phyloP scores from a whole-genome alignment of 1,284 basidiomycete genomes.

The Cryptococcus floricola region DNA sequence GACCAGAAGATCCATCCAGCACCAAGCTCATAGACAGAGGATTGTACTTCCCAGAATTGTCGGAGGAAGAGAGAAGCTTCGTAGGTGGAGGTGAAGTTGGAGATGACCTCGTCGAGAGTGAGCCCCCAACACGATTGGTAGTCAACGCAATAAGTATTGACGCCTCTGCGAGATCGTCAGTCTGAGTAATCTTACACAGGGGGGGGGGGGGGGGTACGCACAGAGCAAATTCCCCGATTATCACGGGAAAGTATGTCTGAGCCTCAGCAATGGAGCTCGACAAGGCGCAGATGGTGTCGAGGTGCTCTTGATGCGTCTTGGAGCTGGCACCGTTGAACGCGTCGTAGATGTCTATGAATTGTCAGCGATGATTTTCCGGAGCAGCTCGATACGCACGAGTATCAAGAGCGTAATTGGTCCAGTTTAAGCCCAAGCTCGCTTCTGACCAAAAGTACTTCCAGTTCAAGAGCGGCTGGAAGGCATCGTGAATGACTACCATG shows the following conservation, averaged over 20 bases:
- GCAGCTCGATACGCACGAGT: conserved; percentile 20
- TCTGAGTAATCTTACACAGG: not conserved
- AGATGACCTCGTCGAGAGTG: conserved; percentile 20
- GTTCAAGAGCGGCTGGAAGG: conserved; percentile 34
- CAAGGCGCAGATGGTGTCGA: conserved; percentile 29
- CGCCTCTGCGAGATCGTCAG: conserved; percentile 11
- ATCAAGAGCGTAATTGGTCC: conserved; percentile 40
- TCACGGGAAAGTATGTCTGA: conserved; percentile 25
- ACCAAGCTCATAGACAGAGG: conserved; percentile 31
- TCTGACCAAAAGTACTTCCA: conserved; percentile 37
- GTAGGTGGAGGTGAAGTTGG: conserved; percentile 23
- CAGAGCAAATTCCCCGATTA: conserved; percentile 32
- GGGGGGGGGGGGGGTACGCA: conserved; percentile 5
- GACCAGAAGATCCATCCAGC: conserved; percentile 42
- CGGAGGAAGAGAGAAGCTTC: conserved; percentile 28
- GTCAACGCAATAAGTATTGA: conserved; percentile 33
- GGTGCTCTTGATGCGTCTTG: conserved; percentile 31
- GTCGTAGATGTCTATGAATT: conserved; percentile 31
- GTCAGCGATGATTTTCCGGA: not conserved
- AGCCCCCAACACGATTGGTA: conserved; percentile 28
- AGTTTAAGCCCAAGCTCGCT: conserved; percentile 22
- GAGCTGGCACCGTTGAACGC: conserved; percentile 25
- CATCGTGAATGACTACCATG: conserved; percentile 44
- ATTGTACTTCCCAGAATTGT: conserved; percentile 39
- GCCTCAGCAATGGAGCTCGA: conserved; percentile 19